These are phyloP conservation scores for Pseudopithomyces chartarum DNA, from an alignment of 2,329 filamentous ascomycete species.

Conservation along the genomic window DNA sequence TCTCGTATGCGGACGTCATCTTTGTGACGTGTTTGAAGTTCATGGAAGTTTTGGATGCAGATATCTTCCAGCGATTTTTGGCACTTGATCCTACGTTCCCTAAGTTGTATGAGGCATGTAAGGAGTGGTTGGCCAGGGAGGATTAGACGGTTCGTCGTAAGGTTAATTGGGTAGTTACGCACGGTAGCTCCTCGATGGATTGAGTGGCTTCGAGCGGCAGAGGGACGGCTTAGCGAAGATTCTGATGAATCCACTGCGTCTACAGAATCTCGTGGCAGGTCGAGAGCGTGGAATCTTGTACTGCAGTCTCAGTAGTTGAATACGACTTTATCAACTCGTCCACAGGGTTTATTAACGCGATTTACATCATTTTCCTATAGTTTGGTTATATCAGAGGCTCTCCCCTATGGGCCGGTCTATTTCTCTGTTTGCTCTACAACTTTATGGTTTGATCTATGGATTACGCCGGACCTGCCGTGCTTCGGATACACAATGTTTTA, in stretches of 20 bases:
- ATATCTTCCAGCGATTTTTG: conserved; percentile 47
- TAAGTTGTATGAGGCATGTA: conserved; percentile 46
- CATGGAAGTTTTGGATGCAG: conserved; percentile 41
- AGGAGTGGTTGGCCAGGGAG: conserved; percentile 47
- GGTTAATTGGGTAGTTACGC: no score
- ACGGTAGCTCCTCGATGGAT: background rate
- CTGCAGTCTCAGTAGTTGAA: background rate
- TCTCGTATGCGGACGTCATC: conserved; percentile 55
- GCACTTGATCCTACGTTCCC: conserved; percentile 45
- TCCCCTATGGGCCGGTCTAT: no score
- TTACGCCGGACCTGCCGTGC: no score
- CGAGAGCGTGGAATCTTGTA: background rate
- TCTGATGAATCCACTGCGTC: background rate
- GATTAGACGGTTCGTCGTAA: conserved; percentile 7
- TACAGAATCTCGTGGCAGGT: background rate
- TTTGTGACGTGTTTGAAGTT: conserved; percentile 58
- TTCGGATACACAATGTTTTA: background rate
- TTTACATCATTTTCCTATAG: no score
- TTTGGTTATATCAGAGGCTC: no score
- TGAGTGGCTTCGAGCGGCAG: background rate
- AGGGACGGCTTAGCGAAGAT: background rate
- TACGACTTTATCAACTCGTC: background rate
- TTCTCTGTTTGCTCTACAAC: no score
- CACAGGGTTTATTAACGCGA: background rate
- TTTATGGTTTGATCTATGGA: no score